Evolutionary conservation across 768 basidiomycete genomes (phyloP).

Genomic region (Stropharia rugosoannulata): DNA sequence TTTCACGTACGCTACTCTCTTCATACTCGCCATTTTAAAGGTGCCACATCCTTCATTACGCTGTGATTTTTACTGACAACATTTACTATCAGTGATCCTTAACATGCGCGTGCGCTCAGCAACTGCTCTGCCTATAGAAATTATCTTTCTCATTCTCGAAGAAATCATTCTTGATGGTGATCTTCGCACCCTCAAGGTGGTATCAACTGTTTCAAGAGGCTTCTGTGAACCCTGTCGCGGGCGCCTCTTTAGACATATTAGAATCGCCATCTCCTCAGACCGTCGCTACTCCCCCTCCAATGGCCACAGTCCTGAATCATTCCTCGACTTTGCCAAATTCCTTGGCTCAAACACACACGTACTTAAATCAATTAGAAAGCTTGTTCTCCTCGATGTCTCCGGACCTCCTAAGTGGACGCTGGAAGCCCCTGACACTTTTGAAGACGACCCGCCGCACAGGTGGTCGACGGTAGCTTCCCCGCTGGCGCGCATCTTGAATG

Average conservation of each 20-base stretch:
- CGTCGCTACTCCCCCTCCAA: not conserved
- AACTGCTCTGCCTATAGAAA: not conserved
- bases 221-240: slow-evolving; percentile 2
- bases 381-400: slow-evolving; percentile 5
- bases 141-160: slow-evolving; percentile 6
- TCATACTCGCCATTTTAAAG: not conserved
- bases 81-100: not conserved
- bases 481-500: not conserved
- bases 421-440: not conserved
- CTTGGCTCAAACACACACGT: slow-evolving; percentile 1
- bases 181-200: not conserved
- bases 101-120: not conserved
- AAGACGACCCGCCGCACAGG: not conserved
- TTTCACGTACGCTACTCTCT: not conserved
- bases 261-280: slow-evolving; percentile 3
- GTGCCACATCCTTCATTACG: not conserved
- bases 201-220: slow-evolving; percentile 1
- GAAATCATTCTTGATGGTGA: slow-evolving; percentile 2
- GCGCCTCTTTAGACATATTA: slow-evolving; percentile 1
- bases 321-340: slow-evolving; percentile 5
- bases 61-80: not conserved
- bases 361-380: slow-evolving; percentile 1
- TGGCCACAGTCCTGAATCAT: not conserved
- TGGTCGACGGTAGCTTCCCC: slow-evolving; percentile 4
- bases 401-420: not conserved